Evolutionary conservation across 768 basidiomycete genomes (phyloP), one percentile per base, ranked within the genome.

Genomic region (Tulasnella sp.): DNA sequence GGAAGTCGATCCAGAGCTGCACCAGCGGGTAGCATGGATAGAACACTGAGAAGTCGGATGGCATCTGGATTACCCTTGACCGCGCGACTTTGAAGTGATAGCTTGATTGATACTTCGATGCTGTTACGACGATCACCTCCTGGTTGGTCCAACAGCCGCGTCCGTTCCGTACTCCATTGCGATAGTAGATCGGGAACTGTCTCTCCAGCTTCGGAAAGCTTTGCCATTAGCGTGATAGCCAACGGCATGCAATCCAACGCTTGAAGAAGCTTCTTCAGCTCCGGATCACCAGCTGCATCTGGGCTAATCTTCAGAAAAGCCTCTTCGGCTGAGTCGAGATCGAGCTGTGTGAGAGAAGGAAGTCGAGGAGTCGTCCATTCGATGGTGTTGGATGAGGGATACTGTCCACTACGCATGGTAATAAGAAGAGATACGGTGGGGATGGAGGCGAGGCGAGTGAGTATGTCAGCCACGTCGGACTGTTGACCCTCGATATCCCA

Each of bases 401-500:
- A n/a, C n/a, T n/a, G n/a, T n/a, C n/a, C n/a, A n/a, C n/a, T n/a
- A n/a, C 67, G 58, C 60, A 70, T 66, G 9, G 68, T 70, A 10
- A 66, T 37, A 22, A 69, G 48, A 27, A 69, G 54, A 3, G 63
- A 59, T 4, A 69, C 49, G 48, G 62, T 59, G 2, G 60, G 52
- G 5, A 69, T 41, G 6, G 44, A 45, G 5, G 58, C 57, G 5
- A 68, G 45, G 15, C 52, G 48, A 31, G 54, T 37, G 13, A 69
- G 55, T 10, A 66, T 53, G 24, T 54, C 48, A 22, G 60, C 57
- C 27, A 68, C 58, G 20, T 57, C 48, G 8, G 45, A 53, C 46
- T 57, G 60, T 19, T 48, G 53, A 3, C 53, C 55, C 6, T 45
- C 51, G 35, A 58, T 56, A 50, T 66, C 60, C 68, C 67, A 69